phyloP scores from a whole-genome alignment of 192 early-diverging fungal genomes.

The Backusella tuberculispora region DNA sequence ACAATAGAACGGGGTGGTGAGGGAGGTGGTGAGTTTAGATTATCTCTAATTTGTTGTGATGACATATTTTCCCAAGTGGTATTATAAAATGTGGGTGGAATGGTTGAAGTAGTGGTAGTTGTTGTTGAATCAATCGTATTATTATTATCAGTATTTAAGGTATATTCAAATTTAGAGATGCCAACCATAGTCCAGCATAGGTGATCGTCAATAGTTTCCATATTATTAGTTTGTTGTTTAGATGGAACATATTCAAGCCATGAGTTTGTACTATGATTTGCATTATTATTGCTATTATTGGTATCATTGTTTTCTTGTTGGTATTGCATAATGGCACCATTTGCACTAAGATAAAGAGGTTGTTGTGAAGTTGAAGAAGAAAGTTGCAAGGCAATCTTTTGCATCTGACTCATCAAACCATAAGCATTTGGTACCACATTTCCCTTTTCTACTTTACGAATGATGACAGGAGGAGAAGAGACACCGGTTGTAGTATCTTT shows the following conservation, averaged over 20 bases:
- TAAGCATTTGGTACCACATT: constrained; percentile 62
- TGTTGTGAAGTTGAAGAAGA: constrained; percentile 38
- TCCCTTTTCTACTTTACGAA: constrained; percentile 81
- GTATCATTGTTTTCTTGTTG: constrained; percentile 19
- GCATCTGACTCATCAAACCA: constrained; percentile 84
- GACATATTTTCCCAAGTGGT: constrained; percentile 3
- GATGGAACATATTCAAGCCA: constrained; percentile 19
- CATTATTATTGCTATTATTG: neutral
- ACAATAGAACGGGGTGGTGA: constrained; percentile 37
- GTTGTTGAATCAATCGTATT: neutral
- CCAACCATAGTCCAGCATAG: constrained; percentile 88
- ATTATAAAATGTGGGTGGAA: neutral
- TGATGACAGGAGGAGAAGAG: constrained; percentile 68
- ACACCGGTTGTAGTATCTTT: constrained; percentile 66
- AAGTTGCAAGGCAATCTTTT: constrained; percentile 73
- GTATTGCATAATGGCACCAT: constrained; percentile 29
- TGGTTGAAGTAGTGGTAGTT: neutral
- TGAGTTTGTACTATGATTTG: constrained; percentile 20
- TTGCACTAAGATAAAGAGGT: constrained; percentile 49
- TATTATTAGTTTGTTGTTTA: neutral
- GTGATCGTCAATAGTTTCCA: constrained; percentile 67
- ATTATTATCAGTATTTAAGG: neutral
- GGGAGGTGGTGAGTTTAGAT: constrained; percentile 35
- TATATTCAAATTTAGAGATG: constrained; percentile 61
- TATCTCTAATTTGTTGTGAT: neutral